Percentiles rank a stretch among this genome's conserved stretches.
These are phyloP conservation scores for Coemansia sp. DNA, from an alignment of 192 early-diverging fungal genomes.

Conservation along the genomic window DNA sequence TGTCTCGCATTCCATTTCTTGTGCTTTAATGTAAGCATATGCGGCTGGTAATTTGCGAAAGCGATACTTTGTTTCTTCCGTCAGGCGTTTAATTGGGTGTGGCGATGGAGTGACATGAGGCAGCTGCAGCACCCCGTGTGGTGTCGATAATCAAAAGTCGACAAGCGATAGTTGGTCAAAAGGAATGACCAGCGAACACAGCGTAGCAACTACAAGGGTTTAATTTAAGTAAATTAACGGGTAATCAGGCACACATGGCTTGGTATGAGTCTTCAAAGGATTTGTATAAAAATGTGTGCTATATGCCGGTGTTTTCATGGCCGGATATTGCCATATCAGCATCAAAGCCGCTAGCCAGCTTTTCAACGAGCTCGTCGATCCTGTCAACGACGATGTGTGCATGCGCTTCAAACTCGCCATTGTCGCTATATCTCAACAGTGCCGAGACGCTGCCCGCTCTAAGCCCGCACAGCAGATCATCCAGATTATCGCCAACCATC, in stretches of 20 bases:
- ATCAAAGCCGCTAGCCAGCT: slow-evolving; percentile 32
- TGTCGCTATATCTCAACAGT: slow-evolving; percentile 43
- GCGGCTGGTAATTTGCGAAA: not conserved
- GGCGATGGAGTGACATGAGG: not conserved
- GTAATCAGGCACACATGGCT: not conserved
- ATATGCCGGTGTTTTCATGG: not conserved
- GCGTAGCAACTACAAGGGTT: not conserved
- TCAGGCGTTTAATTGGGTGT: not conserved
- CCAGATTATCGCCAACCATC: slow-evolving; percentile 58
- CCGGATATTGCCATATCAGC: slow-evolving; percentile 27
- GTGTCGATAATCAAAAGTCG: not conserved
- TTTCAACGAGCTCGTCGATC: slow-evolving; percentile 31
- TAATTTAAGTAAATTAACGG: not conserved
- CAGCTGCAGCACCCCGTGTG: not conserved
- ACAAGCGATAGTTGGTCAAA: not conserved
- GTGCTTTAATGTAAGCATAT: not conserved
- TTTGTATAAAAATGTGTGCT: not conserved
- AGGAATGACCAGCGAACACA: not conserved
- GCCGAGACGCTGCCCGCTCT: slow-evolving; percentile 48
- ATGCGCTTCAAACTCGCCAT: slow-evolving; percentile 27
- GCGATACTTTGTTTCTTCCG: not conserved
- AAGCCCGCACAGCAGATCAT: slow-evolving; percentile 54
- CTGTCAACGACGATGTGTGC: slow-evolving; percentile 48
- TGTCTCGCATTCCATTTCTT: not conserved
- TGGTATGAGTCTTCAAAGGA: not conserved